Percentiles rank a stretch among this genome's conserved stretches.
These are phyloP conservation scores for Poa pratensis DNA, from an alignment of 176 grass and related monocot species.

Conservation along the genomic window DNA sequence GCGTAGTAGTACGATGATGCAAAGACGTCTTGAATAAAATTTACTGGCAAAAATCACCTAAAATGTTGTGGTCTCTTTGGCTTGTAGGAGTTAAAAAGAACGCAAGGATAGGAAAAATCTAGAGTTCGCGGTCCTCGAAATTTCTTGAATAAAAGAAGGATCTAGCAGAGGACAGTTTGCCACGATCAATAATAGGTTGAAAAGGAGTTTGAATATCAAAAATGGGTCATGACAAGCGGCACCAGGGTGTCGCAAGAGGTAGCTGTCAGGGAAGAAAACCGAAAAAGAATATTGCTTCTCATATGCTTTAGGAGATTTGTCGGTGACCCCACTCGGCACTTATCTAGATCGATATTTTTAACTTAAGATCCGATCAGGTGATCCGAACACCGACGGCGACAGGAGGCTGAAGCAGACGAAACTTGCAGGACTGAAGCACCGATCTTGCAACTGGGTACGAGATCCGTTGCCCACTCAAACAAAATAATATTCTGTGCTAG, in stretches of 20 bases:
- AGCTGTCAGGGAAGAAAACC: background rate
- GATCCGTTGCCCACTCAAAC: background rate
- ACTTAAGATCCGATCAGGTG: conserved; percentile 42
- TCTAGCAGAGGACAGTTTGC: background rate
- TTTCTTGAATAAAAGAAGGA: too few species aligned
- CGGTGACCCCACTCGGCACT: conserved; percentile 19
- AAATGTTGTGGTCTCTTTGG: too few species aligned
- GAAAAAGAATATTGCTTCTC: background rate
- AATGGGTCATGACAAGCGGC: background rate
- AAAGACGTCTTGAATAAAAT: too few species aligned
- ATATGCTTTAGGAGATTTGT: conserved; percentile 18
- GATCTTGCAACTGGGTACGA: background rate
- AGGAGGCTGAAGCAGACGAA: background rate
- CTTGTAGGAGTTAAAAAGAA: too few species aligned
- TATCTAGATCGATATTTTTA: conserved; percentile 1
- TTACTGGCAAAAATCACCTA: too few species aligned
- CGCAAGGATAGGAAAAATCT: too few species aligned
- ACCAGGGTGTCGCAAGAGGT: conserved; percentile 20
- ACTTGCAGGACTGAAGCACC: background rate
- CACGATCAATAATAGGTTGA: background rate
- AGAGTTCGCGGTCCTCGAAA: too few species aligned
- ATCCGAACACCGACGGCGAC: conserved; percentile 27
- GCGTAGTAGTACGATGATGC: too few species aligned
- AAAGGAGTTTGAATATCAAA: background rate
- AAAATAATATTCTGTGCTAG: background rate